Base-by-base conservation (phyloP, 2,329 filamentous ascomycete species). In the Diplodia seriata region DNA sequence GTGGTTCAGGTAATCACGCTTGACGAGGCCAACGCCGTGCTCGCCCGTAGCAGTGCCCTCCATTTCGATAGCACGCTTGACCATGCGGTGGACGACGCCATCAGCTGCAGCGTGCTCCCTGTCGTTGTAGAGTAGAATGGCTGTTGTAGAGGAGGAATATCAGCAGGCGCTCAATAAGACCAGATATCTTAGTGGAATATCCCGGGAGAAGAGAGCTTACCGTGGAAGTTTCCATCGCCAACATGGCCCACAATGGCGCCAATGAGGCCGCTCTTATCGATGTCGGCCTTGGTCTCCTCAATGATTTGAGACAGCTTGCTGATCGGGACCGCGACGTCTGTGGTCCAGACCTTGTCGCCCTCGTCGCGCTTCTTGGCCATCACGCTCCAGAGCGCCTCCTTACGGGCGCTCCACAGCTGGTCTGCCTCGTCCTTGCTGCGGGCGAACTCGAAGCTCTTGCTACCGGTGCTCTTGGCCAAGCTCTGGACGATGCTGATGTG, bases 31-130 rank as follows among this genome's bases (percentile, higher is more conserved):
- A 65, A 95, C 89, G 51, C 92, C 92, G 77, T 96, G 92, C 79
- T 96, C 92, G 66, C 92, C 92, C 14, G 92, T 94, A 1, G 93
- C 91, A 0, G 92, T 95, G 9, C 92, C 92, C 79, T 95, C 92
- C 82, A 93, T 86, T 80, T 93, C 91, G 59, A 96, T 89, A 0
- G 92, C 92, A 70, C 91, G 85, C 85, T 94, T 93, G 67, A 94
- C 91, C 92, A 95, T 95, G 68, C 88, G 85, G 76, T 94, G 91
- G 31, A 95, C 90, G 31, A 94, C 82, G 50, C 85, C 84, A 74
- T 93, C 90, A 2, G 90, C 90, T 66, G 86, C 85, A 68, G 83
- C 80, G 71, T 89, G 85, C 77, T 94, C 88, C 26, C 84, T 80
- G n/a, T 91, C 86, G 72, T 80, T 90, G 76, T 88, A 87, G 29